phyloP scores from a whole-genome alignment of 805 yeast species.

The fission yeast (Schizosaccharomyces pombe) region ASM294v3 CU329670.1:3519001-3519500 shows the following conservation, averaged over 20 bases:
- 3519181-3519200: neutral
- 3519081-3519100: neutral
- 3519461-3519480: too few species aligned
- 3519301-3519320: slow-evolving; percentile 59
- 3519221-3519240: slow-evolving; percentile 38
- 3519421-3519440: neutral
- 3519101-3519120: neutral
- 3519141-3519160: neutral
- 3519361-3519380: slow-evolving; percentile 52
- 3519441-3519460: neutral
- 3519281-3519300: slow-evolving; percentile 46
- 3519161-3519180: neutral
- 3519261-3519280: slow-evolving; percentile 57
- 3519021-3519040: neutral
- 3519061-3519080: neutral
- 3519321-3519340: slow-evolving; percentile 50
- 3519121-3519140: neutral
- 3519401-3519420: neutral
- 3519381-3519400: neutral
- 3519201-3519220: too few species aligned
- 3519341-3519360: slow-evolving; percentile 79
- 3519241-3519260: slow-evolving; percentile 61
- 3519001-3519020: neutral
- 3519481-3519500: too few species aligned
- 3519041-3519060: neutral